A percentile compares a stretch with the other conserved stretches of the same genome.
Evolutionary conservation across 2,329 filamentous ascomycete genomes (phyloP).

Genomic region (Sarocladiaceae sp.): DNA sequence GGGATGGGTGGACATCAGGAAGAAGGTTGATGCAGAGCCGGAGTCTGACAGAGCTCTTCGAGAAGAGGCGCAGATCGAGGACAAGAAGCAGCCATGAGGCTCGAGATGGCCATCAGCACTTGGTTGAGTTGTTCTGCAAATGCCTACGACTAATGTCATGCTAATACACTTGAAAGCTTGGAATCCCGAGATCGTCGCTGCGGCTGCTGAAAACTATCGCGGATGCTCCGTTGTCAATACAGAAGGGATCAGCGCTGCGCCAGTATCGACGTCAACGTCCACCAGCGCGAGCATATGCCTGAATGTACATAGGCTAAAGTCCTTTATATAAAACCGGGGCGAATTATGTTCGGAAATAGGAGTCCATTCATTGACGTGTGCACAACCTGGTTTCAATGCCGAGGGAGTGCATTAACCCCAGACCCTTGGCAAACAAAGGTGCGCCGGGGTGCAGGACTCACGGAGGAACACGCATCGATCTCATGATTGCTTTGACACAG

Average conservation of each 20-base stretch:
- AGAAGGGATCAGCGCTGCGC: neutral
- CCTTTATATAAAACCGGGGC: neutral
- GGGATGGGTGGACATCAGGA: constrained; percentile 17
- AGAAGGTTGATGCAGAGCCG: neutral
- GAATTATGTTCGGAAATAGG: neutral
- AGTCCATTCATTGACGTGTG: neutral
- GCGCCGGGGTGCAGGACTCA: neutral
- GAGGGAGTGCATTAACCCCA: neutral
- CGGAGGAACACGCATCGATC: neutral
- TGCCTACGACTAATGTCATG: too few relatives aligned
- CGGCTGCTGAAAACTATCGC: neutral
- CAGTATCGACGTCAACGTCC: neutral
- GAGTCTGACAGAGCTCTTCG: neutral
- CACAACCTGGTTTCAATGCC: neutral
- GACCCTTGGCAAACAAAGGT: neutral
- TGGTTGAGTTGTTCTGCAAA: too few relatives aligned
- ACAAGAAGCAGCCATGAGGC: too few relatives aligned
- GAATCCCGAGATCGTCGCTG: constrained; percentile 1
- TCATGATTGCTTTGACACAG: too few relatives aligned
- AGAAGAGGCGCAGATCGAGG: neutral
- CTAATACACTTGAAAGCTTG: too few relatives aligned
- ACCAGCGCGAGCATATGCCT: neutral
- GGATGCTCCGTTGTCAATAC: constrained; percentile 1
- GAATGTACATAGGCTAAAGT: neutral
- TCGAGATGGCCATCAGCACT: too few relatives aligned